Evolutionary conservation across 352 stramenopile genomes (phyloP).

Genomic region (Phytophthora macrochlamydospora): DNA sequence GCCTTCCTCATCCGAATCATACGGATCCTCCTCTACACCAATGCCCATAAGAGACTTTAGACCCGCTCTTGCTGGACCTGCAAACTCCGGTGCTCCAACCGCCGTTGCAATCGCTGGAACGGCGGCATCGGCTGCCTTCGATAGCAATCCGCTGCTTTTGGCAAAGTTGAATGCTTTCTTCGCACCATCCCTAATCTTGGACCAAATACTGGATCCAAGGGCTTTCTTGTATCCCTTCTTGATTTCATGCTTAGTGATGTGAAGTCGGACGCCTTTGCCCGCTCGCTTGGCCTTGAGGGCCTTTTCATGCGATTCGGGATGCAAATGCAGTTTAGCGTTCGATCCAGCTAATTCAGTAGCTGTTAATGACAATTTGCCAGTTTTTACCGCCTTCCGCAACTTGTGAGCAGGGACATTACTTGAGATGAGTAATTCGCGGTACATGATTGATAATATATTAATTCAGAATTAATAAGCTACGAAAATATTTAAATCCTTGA

Average conservation of each 20-base stretch:
- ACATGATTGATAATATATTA: constrained; percentile 9
- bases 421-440: constrained; percentile 13
- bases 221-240: constrained; percentile 12
- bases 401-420: neutral
- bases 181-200: constrained; percentile 17
- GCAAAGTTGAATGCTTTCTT: constrained; percentile 23
- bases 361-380: constrained; percentile 4
- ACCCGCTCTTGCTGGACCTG: neutral
- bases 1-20: neutral
- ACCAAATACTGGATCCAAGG: constrained; percentile 20
- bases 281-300: constrained; percentile 9
- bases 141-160: constrained; percentile 11
- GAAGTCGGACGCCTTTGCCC: constrained; percentile 1
- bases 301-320: constrained; percentile 12
- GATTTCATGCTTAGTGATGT: constrained; percentile 6
- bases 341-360: constrained; percentile 3
- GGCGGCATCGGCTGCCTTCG: neutral
- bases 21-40: neutral
- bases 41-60: neutral
- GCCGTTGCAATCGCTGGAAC: constrained; percentile 4
- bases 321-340: constrained; percentile 13
- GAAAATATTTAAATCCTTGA: constrained; percentile 16
- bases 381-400: neutral
- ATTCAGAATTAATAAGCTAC: constrained; percentile 10
- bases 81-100: neutral